Conservation (phyloP, 345 rosid species). For the Diplotaxis tenuifolia region DNA sequence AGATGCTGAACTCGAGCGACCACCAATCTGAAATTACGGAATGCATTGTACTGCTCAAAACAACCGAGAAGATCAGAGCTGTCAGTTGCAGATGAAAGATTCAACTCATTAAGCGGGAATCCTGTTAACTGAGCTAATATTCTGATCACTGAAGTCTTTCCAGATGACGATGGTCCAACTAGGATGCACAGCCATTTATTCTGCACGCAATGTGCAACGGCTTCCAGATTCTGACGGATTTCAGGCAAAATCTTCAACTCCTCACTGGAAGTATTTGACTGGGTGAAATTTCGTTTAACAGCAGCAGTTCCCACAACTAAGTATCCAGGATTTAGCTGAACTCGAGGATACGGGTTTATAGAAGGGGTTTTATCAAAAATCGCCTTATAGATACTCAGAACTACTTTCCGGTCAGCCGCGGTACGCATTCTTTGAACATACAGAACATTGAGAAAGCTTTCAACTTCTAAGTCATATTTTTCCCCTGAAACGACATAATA, state of each 20-base stretch:
- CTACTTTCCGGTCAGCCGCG: slow-evolving; percentile 73
- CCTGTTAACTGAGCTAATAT: slow-evolving; percentile 80
- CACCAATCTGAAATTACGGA: slow-evolving; percentile 58
- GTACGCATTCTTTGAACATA: slow-evolving; percentile 96
- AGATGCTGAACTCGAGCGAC: slow-evolving; percentile 60
- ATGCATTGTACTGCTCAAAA: slow-evolving; percentile 93
- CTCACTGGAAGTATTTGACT: slow-evolving; percentile 39
- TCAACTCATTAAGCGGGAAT: slow-evolving; percentile 67
- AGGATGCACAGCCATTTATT: slow-evolving; percentile 86
- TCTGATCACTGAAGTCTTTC: slow-evolving; percentile 88
- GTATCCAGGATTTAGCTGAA: slow-evolving; percentile 60
- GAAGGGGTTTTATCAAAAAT: slow-evolving; percentile 60
- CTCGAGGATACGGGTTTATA: slow-evolving; percentile 77
- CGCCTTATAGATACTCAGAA: slow-evolving; percentile 63
- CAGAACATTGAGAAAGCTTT: slow-evolving; percentile 69
- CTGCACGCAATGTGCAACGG: slow-evolving; percentile 72
- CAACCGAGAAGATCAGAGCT: slow-evolving; percentile 92
- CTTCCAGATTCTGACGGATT: slow-evolving; percentile 79
- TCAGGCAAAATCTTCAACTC: slow-evolving; percentile 70
- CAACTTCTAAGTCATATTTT: slow-evolving; percentile 35
- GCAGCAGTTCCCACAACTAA: slow-evolving; percentile 66
- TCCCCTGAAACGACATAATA: slow-evolving; percentile 44
- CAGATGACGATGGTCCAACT: slow-evolving; percentile 85
- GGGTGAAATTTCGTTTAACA: slow-evolving; percentile 54
- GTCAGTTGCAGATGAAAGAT: slow-evolving; percentile 89